Evolutionary conservation across 306 rosid genomes (phyloP).

Genomic region (Cucumis cinereus): DNA sequence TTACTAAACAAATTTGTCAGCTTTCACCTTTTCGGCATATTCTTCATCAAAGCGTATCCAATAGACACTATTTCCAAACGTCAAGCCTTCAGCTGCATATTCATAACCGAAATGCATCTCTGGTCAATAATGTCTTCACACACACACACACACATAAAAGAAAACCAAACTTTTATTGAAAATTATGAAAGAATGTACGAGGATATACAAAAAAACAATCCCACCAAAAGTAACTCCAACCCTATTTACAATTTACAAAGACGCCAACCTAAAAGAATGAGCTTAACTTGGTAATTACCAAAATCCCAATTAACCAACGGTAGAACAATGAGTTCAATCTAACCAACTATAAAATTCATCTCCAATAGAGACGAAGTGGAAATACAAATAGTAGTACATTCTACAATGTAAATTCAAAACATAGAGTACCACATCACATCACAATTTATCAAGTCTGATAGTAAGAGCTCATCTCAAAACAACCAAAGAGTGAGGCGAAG

Average conservation of each 20-base stretch:
- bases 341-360: too few species aligned
- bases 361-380: too few species aligned
- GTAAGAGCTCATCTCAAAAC: background rate
- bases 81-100: slow-evolving; percentile 73
- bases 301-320: too few species aligned
- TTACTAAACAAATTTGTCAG: background rate
- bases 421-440: background rate
- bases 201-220: too few species aligned
- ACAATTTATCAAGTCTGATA: background rate
- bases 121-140: slow-evolving; percentile 15
- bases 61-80: slow-evolving; percentile 80
- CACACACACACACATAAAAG: too few species aligned
- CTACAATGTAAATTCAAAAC: background rate
- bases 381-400: background rate
- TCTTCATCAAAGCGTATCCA: slow-evolving; percentile 86
- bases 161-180: too few species aligned
- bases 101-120: slow-evolving; percentile 23
- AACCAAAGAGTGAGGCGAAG: background rate
- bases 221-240: too few species aligned
- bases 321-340: too few species aligned
- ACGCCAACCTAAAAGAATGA: too few species aligned
- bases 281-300: too few species aligned
- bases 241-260: too few species aligned
- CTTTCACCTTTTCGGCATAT: slow-evolving; percentile 58
- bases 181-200: too few species aligned